Conservation (phyloP, 176 grass and related monocot species). For the Phoenix roebelenii region DNA sequence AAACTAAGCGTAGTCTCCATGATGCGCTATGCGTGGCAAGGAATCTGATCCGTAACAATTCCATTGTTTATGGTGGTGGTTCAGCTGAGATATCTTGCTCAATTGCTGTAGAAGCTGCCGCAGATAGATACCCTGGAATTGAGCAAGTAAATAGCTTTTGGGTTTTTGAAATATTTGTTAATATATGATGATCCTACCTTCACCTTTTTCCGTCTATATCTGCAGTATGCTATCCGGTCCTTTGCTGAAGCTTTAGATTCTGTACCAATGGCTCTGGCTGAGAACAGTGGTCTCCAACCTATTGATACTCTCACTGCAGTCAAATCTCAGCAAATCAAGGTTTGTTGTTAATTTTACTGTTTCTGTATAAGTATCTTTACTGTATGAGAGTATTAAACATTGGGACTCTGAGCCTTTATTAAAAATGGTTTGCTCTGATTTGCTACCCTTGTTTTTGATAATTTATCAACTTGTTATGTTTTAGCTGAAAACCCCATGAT, state of each 20-base stretch:
- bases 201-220: slow-evolving; percentile 17
- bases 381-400: too few relatives aligned
- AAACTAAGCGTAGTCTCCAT: slow-evolving; percentile 79
- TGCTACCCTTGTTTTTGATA: too few relatives aligned
- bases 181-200: not conserved
- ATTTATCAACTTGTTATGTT: too few relatives aligned
- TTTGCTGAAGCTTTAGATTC: slow-evolving; percentile 80
- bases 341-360: slow-evolving; percentile 3
- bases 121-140: slow-evolving; percentile 60
- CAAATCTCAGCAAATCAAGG: slow-evolving; percentile 87
- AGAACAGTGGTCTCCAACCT: slow-evolving; percentile 76
- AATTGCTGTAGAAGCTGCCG: slow-evolving; percentile 61
- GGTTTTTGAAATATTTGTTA: slow-evolving; percentile 2
- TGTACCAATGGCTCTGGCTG: slow-evolving; percentile 69
- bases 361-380: too few relatives aligned
- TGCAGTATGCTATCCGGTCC: slow-evolving; percentile 85
- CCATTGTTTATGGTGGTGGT: slow-evolving; percentile 70
- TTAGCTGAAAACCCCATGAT: too few relatives aligned
- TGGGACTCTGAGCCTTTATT: too few relatives aligned
- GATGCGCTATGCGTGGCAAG: slow-evolving; percentile 79
- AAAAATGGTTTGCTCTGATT: too few relatives aligned
- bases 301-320: slow-evolving; percentile 72
- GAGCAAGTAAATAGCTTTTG: slow-evolving; percentile 47
- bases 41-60: slow-evolving; percentile 82
- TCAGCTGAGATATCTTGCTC: slow-evolving; percentile 85